phyloP scores from a whole-genome alignment of 495 filamentous ascomycete species.

The Aspergillus sclerotioniger region DNA sequence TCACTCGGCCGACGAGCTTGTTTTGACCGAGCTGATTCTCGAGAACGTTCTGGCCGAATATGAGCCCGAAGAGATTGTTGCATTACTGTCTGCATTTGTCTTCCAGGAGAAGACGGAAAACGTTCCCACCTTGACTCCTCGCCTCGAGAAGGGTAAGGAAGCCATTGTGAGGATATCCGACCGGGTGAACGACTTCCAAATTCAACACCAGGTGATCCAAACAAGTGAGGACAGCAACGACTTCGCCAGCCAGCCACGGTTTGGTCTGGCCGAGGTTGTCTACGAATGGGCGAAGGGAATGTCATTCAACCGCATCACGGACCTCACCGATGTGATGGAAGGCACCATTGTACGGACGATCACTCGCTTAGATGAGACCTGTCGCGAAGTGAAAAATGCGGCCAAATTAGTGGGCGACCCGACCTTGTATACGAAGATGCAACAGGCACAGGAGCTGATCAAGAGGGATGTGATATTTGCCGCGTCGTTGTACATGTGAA shows the following conservation, averaged over 20 bases:
- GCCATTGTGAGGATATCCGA: constrained; percentile 86
- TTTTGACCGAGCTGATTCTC: constrained; percentile 91
- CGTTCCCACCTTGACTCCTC: constrained; percentile 77
- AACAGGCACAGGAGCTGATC: constrained; percentile 92
- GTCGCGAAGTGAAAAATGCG: constrained; percentile 94
- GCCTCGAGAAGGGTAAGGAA: constrained; percentile 77
- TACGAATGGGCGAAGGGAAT: constrained; percentile 98
- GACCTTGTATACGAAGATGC: constrained; percentile 90
- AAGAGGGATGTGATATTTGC: constrained; percentile 93
- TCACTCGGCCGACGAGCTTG: constrained; percentile 96
- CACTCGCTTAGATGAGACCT: constrained; percentile 90
- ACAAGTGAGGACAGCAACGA: constrained; percentile 86
- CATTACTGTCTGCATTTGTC: constrained; percentile 91
- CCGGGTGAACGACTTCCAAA: constrained; percentile 85
- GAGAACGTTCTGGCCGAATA: constrained; percentile 96
- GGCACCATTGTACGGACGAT: constrained; percentile 95
- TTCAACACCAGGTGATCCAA: constrained; percentile 84
- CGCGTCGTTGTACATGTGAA: constrained; percentile 76
- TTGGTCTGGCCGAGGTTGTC: constrained; percentile 94
- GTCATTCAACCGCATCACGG: constrained; percentile 97
- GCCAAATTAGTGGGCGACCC: constrained; percentile 97
- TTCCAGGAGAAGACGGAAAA: constrained; percentile 96
- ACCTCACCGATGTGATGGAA: constrained; percentile 93
- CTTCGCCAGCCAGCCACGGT: constrained; percentile 80
- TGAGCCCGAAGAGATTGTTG: constrained; percentile 95